These are phyloP conservation scores for Helianthus tuberosus DNA, from an alignment of 129 eudicot genomes.

Conservation along the genomic window DNA sequence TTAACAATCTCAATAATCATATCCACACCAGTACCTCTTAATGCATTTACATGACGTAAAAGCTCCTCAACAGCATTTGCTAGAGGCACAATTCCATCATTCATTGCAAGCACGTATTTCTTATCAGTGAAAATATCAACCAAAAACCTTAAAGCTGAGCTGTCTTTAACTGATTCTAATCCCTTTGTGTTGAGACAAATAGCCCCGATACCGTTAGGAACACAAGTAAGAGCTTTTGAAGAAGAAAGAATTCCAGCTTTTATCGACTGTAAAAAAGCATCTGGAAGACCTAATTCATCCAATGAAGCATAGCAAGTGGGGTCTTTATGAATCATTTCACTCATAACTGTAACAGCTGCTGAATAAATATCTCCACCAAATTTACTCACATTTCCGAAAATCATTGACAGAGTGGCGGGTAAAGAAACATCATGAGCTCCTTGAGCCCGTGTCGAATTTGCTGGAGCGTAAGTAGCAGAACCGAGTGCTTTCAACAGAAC, in stretches of 20 bases:
- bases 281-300: constrained; percentile 91
- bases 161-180: constrained; percentile 78
- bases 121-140: constrained; percentile 71
- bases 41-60: constrained; percentile 81
- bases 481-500: constrained; percentile 90
- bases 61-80: constrained; percentile 98
- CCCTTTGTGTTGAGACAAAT: constrained; percentile 94
- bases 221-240: constrained; percentile 85
- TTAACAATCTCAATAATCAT: constrained; percentile 74
- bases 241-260: constrained; percentile 77
- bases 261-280: constrained; percentile 75
- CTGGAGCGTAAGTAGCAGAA: constrained; percentile 89
- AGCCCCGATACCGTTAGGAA: constrained; percentile 94
- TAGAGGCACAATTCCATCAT: constrained; percentile 87
- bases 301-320: constrained; percentile 83
- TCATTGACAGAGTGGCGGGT: constrained; percentile 63
- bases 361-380: constrained; percentile 96
- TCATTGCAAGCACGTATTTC: constrained; percentile 78
- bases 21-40: constrained; percentile 86
- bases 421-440: constrained; percentile 70
- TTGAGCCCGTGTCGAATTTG: constrained; percentile 71
- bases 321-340: constrained; percentile 96
- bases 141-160: constrained; percentile 72
- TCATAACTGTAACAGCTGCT: constrained; percentile 93
- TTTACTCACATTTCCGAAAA: constrained; percentile 68